Conservation (phyloP, 2,329 filamentous ascomycete genomes). For the Aspergillus novoparasiticus region DNA sequence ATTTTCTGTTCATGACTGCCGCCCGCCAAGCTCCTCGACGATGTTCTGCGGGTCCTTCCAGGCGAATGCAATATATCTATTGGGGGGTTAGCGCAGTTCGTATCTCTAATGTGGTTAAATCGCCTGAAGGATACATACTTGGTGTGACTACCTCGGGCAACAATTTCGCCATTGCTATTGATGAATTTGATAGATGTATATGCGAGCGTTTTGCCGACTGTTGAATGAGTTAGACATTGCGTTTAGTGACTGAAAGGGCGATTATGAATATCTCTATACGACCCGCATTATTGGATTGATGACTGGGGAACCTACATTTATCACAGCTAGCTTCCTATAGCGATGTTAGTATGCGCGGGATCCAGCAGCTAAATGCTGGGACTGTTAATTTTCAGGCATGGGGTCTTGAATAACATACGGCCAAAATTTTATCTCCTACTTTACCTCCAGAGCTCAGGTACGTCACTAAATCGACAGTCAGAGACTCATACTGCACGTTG, state of each 20-base stretch:
- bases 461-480: conserved; percentile 51
- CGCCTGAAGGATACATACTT: conserved; percentile 50
- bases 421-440: conserved; percentile 61
- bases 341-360: conserved; percentile 18
- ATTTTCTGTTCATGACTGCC: not conserved
- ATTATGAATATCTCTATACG: not conserved
- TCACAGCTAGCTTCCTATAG: conserved; percentile 62
- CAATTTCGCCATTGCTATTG: conserved; percentile 60
- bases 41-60: conserved; percentile 67
- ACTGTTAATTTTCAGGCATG: not conserved
- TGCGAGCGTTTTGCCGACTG: conserved; percentile 67
- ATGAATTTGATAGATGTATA: conserved; percentile 65
- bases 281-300: not conserved
- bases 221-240: conserved; percentile 8
- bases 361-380: not conserved
- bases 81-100: not conserved
- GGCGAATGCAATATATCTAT: conserved; percentile 59
- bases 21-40: conserved; percentile 55
- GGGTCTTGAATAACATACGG: conserved; percentile 40
- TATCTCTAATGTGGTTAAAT: not conserved
- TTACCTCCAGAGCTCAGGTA: conserved; percentile 66
- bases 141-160: conserved; percentile 68
- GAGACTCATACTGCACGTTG: not conserved
- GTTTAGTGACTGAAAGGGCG: not conserved
- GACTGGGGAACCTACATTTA: conserved; percentile 54